phyloP scores from a whole-genome alignment of 169 alveolate species.

The Eimeria falciformis region DNA sequence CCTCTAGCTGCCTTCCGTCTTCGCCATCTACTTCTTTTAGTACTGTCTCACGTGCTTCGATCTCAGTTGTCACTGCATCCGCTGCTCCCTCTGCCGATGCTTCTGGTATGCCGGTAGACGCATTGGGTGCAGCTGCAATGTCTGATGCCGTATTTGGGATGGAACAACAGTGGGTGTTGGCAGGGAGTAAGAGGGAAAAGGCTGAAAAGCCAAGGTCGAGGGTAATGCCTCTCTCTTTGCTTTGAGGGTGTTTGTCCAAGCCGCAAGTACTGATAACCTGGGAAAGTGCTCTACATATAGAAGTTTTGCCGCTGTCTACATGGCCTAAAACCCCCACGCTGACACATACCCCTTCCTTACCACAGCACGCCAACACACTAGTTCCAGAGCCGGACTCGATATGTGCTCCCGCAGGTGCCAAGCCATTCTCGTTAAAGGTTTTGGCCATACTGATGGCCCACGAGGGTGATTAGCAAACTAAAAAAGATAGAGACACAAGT shows the following conservation, averaged over 20 bases:
- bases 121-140: background rate
- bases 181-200: constrained; percentile 80
- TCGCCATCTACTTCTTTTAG: background rate
- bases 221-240: constrained; percentile 94
- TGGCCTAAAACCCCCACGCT: constrained; percentile 95
- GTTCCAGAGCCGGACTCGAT: no score
- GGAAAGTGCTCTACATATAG: constrained; percentile 84
- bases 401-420: no score
- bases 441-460: no score
- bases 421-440: no score
- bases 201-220: constrained; percentile 95
- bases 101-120: background rate
- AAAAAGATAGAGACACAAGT: no score
- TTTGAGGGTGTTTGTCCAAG: constrained; percentile 94
- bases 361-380: background rate
- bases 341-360: constrained; percentile 46
- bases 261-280: constrained; percentile 91
- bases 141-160: background rate
- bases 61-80: background rate
- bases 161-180: background rate
- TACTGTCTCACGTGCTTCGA: background rate
- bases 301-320: constrained; percentile 95
- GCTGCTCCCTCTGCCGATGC: background rate
- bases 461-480: no score
- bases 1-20: background rate